Base-by-base conservation (phyloP, 306 rosid genomes). In the Alnus rubra region DNA sequence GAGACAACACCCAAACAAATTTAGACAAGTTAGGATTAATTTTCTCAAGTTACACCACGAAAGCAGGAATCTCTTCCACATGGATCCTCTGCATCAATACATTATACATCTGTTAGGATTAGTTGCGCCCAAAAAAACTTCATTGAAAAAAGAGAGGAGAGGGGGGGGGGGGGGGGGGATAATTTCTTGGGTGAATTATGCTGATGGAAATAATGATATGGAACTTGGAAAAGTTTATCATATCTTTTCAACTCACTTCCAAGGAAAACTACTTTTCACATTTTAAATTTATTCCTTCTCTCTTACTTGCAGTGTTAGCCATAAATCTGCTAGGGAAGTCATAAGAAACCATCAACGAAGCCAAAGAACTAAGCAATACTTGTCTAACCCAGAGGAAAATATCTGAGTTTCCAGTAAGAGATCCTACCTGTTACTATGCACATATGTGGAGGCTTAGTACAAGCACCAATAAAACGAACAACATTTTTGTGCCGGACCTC, bases 401-500 rank as follows among this genome's bases (percentile, higher is more conserved):
- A 60, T 63, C 51, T 15, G 80, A 76, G 51, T 39, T 67, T 7
- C 49, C 18, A 79, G 52, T 10, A 52, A 58, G 65, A 82, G 76
- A 65, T 71, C 50, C 33, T 86, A 93, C 99, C 99, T 84, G 99
- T 96, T 74, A 96, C 88, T 80, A 96, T 93, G 89, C 93, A 91
- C 88, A 96, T 83, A 87, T 93, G 87, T 28, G 98, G 97, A 83
- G 90, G 83, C 80, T 86, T 90, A 39, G 99, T 89, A 86, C 97
- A 90, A 15, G 99, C 98, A 53, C 99, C 98, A 54, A 96, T 91
- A 82, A 96, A 96, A 69, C 93, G 88, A 79, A 96, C 99, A 75
- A 96, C 96, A 89, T 96, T 96, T 85, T 82, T 87, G 80, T 96
- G 98, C 71, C 80, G 94, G 78, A 96, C 99, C 92, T 90, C 91